These are phyloP conservation scores for Nothopassalora personata DNA, from an alignment of 2,329 filamentous ascomycete species.

Conservation along the genomic window DNA sequence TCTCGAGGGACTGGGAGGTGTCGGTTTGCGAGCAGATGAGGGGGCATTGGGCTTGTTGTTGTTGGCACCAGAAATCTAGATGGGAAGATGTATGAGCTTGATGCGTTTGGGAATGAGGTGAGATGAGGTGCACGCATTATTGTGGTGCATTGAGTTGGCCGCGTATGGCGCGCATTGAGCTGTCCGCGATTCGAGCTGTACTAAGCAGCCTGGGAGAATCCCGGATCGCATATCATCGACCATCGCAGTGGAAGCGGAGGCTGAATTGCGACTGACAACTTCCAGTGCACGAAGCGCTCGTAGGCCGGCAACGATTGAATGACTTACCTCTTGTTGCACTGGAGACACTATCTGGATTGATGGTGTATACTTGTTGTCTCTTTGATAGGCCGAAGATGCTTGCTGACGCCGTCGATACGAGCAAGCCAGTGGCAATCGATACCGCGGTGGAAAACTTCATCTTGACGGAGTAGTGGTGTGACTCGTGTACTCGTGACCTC, in stretches of 20 bases:
- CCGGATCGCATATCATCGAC: not conserved
- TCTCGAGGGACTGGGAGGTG: constrained; percentile 41
- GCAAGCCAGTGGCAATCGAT: constrained; percentile 43
- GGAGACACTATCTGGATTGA: constrained; percentile 59
- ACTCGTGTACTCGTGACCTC: constrained; percentile 6
- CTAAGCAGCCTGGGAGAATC: not conserved
- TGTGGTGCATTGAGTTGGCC: too few species aligned
- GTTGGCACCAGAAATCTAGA: constrained; percentile 55
- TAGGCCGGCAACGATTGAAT: not conserved
- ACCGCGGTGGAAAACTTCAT: constrained; percentile 47
- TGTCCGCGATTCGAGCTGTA: too few species aligned
- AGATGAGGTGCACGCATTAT: not conserved
- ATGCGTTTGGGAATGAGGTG: not conserved
- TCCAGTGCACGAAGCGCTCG: not conserved
- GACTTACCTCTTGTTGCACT: constrained; percentile 28
- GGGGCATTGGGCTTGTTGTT: constrained; percentile 61
- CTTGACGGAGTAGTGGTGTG: constrained; percentile 9
- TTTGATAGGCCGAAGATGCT: constrained; percentile 52
- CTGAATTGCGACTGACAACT: not conserved
- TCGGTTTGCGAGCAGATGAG: constrained; percentile 63
- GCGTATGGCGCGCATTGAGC: too few species aligned
- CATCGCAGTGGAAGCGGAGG: not conserved
- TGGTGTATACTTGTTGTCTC: constrained; percentile 53
- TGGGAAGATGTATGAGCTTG: not conserved
- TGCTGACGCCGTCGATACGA: constrained; percentile 51